A percentile compares a stretch with the other conserved stretches of the same genome.
Conservation (phyloP, 129 eudicot species). For the Flaveria trinervia region DNA sequence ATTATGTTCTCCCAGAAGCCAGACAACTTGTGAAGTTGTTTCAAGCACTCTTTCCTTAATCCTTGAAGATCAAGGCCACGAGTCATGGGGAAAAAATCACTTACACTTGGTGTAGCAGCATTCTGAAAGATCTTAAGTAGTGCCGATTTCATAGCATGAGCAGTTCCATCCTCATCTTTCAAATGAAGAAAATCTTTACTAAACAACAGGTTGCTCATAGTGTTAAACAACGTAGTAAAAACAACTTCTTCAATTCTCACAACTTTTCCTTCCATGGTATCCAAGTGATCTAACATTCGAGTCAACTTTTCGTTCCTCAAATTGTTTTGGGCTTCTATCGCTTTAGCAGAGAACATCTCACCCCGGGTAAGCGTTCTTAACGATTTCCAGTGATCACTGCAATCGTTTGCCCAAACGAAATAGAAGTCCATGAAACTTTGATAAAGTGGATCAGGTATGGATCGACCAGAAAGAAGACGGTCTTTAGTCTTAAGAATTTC, state of each 20-base stretch:
- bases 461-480: slow-evolving; percentile 22
- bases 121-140: too few species aligned
- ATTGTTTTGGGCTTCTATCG: slow-evolving; percentile 23
- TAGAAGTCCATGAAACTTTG: slow-evolving; percentile 3
- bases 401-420: slow-evolving; percentile 13
- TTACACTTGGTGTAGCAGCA: too few species aligned
- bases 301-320: slow-evolving; percentile 14
- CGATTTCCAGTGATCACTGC: slow-evolving; percentile 29
- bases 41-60: too few species aligned
- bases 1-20: too few species aligned
- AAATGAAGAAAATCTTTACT: not conserved
- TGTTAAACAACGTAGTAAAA: slow-evolving; percentile 12
- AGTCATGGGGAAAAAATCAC: too few species aligned
- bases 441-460: slow-evolving; percentile 12
- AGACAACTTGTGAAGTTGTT: too few species aligned
- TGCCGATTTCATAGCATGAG: too few species aligned
- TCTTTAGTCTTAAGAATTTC: slow-evolving; percentile 35
- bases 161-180: too few species aligned
- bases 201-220: slow-evolving; percentile 18
- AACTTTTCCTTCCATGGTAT: slow-evolving; percentile 18
- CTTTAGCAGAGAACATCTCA: slow-evolving; percentile 26
- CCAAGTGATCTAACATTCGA: slow-evolving; percentile 25
- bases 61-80: too few species aligned
- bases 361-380: slow-evolving; percentile 19
- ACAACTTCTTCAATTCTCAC: slow-evolving; percentile 30